Conservation (phyloP, 768 basidiomycete genomes). For the Lactarius psammicola region DNA sequence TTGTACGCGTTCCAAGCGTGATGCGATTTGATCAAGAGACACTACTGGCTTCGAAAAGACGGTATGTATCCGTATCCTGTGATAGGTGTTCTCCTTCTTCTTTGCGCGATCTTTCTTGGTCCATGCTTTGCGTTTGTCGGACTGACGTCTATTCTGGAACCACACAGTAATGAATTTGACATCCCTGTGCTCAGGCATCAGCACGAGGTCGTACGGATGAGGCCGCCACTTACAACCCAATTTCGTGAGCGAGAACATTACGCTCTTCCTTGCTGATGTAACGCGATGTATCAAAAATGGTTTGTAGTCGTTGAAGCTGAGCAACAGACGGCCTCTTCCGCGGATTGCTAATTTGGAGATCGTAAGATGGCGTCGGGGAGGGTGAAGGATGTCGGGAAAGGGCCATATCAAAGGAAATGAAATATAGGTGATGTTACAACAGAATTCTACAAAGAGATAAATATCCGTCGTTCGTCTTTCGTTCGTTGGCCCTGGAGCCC, state of each 20-base stretch:
- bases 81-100: slow-evolving; percentile 23
- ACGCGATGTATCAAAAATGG: slow-evolving; percentile 14
- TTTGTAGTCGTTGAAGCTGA: slow-evolving; percentile 19
- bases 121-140: slow-evolving; percentile 29
- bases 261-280: slow-evolving; percentile 23
- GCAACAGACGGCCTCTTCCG: slow-evolving; percentile 14
- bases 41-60: slow-evolving; percentile 27
- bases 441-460: slow-evolving; percentile 14
- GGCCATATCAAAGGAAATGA: slow-evolving; percentile 7
- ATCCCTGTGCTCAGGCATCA: slow-evolving; percentile 10
- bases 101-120: slow-evolving; percentile 26
- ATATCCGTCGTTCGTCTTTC: not conserved
- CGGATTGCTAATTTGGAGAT: slow-evolving; percentile 8
- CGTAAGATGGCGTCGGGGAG: slow-evolving; percentile 11
- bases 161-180: slow-evolving; percentile 26
- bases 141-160: slow-evolving; percentile 29
- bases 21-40: slow-evolving; percentile 60
- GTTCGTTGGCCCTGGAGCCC: not conserved
- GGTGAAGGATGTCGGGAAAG: slow-evolving; percentile 5
- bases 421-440: slow-evolving; percentile 8
- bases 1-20: slow-evolving; percentile 45
- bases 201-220: not conserved
- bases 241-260: slow-evolving; percentile 10
- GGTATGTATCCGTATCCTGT: slow-evolving; percentile 15
- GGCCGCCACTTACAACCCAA: slow-evolving; percentile 8